A percentile compares a stretch with the other conserved stretches of the same genome.
These are phyloP conservation scores for Gracilaria domingensis DNA, from an alignment of 23 red algal genomes.

Conservation along the genomic window DNA sequence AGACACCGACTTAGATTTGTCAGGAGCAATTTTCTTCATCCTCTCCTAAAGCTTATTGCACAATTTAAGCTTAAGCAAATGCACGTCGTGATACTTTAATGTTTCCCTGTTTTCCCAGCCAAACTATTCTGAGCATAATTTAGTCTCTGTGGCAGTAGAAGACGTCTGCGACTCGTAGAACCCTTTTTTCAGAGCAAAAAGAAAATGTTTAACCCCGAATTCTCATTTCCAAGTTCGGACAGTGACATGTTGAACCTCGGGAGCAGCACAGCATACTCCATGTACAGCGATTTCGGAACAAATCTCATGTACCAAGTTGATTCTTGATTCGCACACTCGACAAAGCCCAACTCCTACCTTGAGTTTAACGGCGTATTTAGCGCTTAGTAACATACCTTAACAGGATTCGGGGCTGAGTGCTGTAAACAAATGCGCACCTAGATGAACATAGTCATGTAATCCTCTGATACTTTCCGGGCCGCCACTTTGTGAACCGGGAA, in stretches of 20 bases:
- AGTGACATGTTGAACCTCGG: slow-evolving; percentile 94
- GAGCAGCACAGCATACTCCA: slow-evolving; percentile 84
- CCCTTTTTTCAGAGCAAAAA: slow-evolving; percentile 93
- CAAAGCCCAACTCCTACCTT: slow-evolving; percentile 90
- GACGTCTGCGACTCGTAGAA: slow-evolving; percentile 96
- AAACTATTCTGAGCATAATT: slow-evolving; percentile 89
- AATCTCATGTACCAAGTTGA: slow-evolving; percentile 99
- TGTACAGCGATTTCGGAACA: slow-evolving; percentile 93
- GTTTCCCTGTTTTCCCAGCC: slow-evolving; percentile 95
- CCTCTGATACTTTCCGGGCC: slow-evolving; percentile 42
- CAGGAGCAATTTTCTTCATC: slow-evolving; percentile 85
- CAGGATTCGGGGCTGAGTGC: slow-evolving; percentile 46
- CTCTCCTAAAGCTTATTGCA: slow-evolving; percentile 92
- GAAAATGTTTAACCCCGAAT: slow-evolving; percentile 54
- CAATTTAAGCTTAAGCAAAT: slow-evolving; percentile 95
- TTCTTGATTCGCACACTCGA: slow-evolving; percentile 95
- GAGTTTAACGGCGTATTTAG: slow-evolving; percentile 65
- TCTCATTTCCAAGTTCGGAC: slow-evolving; percentile 69
- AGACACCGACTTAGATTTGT: slow-evolving; percentile 76
- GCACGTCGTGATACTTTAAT: slow-evolving; percentile 98
- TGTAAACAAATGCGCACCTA: slow-evolving; percentile 58
- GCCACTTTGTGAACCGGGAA: slow-evolving; percentile 67
- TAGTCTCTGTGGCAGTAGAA: slow-evolving; percentile 84
- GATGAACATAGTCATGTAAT: slow-evolving; percentile 70
- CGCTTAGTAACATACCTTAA: too few species aligned